phyloP scores from a whole-genome alignment of 2,329 filamentous ascomycete species.

The Tolypocladium tropicale region DNA sequence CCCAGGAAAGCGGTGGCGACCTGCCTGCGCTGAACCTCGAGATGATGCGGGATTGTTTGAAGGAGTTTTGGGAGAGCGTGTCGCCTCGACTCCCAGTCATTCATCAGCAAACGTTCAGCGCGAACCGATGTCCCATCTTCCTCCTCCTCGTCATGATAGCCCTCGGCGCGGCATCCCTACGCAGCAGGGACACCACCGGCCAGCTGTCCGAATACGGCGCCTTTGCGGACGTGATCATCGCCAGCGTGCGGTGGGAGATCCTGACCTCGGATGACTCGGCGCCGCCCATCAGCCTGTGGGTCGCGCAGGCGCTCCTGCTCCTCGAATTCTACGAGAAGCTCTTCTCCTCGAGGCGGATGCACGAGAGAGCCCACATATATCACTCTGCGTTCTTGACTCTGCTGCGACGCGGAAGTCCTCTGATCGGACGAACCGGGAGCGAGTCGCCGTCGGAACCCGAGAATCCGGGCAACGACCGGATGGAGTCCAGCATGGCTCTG shows the following conservation, averaged over 20 bases:
- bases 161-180: conserved; percentile 70
- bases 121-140: conserved; percentile 66
- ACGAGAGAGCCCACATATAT: conserved; percentile 84
- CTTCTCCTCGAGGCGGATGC: conserved; percentile 70
- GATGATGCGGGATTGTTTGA: conserved; percentile 76
- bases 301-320: conserved; percentile 74
- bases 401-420: conserved; percentile 74
- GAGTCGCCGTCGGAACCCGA: conserved; percentile 61
- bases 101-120: conserved; percentile 77
- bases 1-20: conserved; percentile 31
- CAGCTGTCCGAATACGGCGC: conserved; percentile 34
- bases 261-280: conserved; percentile 72
- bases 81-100: conserved; percentile 80
- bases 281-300: conserved; percentile 77
- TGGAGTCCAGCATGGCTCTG: conserved; percentile 20
- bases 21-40: conserved; percentile 52
- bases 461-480: conserved; percentile 20
- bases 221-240: conserved; percentile 51
- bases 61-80: conserved; percentile 81
- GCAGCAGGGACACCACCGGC: conserved; percentile 49
- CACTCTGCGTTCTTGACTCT: conserved; percentile 78
- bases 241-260: conserved; percentile 71
- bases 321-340: conserved; percentile 90
- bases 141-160: conserved; percentile 75
- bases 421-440: conserved; percentile 69